Base-by-base conservation (phyloP, 2,329 filamentous ascomycete species). In the Macrophomina tecta region DNA sequence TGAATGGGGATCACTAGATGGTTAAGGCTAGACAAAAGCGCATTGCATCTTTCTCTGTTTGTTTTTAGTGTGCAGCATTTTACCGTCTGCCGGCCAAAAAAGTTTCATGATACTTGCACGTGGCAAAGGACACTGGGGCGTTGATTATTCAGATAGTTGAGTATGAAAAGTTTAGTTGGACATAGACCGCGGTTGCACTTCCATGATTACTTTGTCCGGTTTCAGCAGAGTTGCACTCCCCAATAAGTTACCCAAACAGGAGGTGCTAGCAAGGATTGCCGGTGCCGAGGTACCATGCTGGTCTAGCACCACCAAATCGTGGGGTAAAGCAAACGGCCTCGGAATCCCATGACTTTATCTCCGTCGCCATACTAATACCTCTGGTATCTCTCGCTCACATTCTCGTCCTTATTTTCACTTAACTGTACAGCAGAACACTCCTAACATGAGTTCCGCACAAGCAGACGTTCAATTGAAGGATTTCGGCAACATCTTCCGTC, bases 401-500 rank as follows among this genome's bases (percentile, higher is more conserved):
- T n/a, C 51, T n/a, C 51, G 34, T 3, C 11, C 32, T 46, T 53
- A 40, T 42, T n/a, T 18, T 8, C n/a, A 12, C n/a, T 30, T 12
- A 11, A 42, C 12, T 14, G 7, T 34, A 40, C 32, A 38, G 12
- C 16, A 3, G 14, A 23, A 5, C 9, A 16, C 32, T 9, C n/a
- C 40, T 46, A 64, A 42, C 14, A 64, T 65, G 62, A 40, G 49
- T 48, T 53, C 49, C 4, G 75, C 75, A 61, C 68, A 75, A 70
- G 70, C 69, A 64, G 75, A 78, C 64, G 75, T 76, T 61, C 65
- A 72, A 28, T 71, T 78, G 52, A 70, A 76, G 6, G 74, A 78
- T 71, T 78, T 78, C 68, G 53, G 42, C 9, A 75, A 73, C 68
- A 77, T 78, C 67, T 78, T 78, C 69, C 73, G 72, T 49, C 70